Conservation (phyloP, 805 yeast species). For the Candida odintsovae region DNA sequence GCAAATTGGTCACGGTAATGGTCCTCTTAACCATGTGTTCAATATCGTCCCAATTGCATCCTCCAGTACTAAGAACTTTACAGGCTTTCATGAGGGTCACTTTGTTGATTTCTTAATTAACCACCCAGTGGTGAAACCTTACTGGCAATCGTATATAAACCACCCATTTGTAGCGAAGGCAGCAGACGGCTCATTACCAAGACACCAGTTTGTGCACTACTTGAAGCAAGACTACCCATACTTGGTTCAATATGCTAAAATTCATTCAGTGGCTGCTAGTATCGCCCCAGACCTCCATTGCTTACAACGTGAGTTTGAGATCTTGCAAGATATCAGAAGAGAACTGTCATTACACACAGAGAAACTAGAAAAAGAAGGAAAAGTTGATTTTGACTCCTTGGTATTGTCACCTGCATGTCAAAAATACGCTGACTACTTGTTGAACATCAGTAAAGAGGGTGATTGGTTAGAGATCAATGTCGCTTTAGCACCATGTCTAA, state of each 20-base stretch:
- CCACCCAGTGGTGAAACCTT: slow-evolving; percentile 49
- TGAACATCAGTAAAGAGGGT: slow-evolving; percentile 43
- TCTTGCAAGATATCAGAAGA: slow-evolving; percentile 43
- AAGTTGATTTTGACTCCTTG: slow-evolving; percentile 40
- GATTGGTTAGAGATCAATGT: slow-evolving; percentile 62
- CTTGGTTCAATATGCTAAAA: slow-evolving; percentile 59
- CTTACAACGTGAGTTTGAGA: slow-evolving; percentile 43
- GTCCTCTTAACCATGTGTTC: slow-evolving; percentile 70
- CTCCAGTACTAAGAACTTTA: not conserved
- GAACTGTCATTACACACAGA: slow-evolving; percentile 54
- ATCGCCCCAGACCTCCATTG: slow-evolving; percentile 51
- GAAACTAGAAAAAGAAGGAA: slow-evolving; percentile 40
- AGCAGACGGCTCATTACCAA: slow-evolving; percentile 45
- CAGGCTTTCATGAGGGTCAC: slow-evolving; percentile 16
- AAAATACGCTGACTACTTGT: slow-evolving; percentile 56
- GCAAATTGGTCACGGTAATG: slow-evolving; percentile 49
- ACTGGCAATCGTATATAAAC: slow-evolving; percentile 53
- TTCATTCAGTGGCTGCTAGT: slow-evolving; percentile 59
- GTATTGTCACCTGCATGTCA: slow-evolving; percentile 50
- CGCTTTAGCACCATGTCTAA: slow-evolving; percentile 70
- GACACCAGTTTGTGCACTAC: slow-evolving; percentile 46
- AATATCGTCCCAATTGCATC: slow-evolving; percentile 20
- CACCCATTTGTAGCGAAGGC: slow-evolving; percentile 57
- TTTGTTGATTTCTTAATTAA: slow-evolving; percentile 44
- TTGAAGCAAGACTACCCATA: slow-evolving; percentile 61